Evolutionary conservation across 176 grass and related monocot genomes (phyloP).

Genomic region (Cenchrus purpureus): DNA sequence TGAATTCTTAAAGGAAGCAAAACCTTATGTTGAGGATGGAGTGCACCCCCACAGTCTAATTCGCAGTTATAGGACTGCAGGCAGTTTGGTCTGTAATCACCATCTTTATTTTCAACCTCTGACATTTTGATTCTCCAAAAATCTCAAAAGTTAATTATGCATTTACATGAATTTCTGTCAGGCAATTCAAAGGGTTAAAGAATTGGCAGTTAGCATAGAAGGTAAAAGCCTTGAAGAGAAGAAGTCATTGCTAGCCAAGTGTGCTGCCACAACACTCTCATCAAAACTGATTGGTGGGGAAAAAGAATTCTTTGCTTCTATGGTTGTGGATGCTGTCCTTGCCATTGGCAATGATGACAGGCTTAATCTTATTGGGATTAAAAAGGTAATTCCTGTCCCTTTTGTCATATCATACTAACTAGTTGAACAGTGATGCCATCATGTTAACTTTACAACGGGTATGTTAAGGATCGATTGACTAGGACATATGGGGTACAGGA

Average conservation of each 20-base stretch:
- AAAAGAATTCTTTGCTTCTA: conserved; percentile 91
- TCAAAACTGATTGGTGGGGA: conserved; percentile 93
- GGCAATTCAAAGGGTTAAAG: conserved; percentile 87
- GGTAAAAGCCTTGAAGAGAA: conserved; percentile 94
- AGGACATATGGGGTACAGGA: background rate
- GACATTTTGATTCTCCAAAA: background rate
- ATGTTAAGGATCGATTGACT: background rate
- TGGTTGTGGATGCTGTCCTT: conserved; percentile 95
- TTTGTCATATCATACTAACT: background rate
- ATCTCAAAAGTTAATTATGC: background rate
- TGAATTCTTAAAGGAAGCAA: conserved; percentile 94
- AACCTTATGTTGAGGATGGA: conserved; percentile 97
- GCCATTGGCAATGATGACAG: conserved; percentile 90
- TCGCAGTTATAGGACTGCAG: conserved; percentile 75
- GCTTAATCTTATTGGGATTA: conserved; percentile 90
- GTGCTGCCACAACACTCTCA: conserved; percentile 90
- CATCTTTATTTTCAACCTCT: background rate
- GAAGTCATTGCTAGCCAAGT: conserved; percentile 83
- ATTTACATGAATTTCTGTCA: conserved; percentile 39
- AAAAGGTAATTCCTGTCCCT: conserved; percentile 61
- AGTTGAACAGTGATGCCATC: background rate
- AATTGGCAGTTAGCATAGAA: conserved; percentile 95
- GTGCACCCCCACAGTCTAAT: conserved; percentile 91
- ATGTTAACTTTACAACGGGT: background rate
- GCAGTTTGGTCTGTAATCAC: conserved; percentile 53